phyloP scores from a whole-genome alignment of 2,329 filamentous ascomycete species.

The Hymenoscyphus scutula region DNA sequence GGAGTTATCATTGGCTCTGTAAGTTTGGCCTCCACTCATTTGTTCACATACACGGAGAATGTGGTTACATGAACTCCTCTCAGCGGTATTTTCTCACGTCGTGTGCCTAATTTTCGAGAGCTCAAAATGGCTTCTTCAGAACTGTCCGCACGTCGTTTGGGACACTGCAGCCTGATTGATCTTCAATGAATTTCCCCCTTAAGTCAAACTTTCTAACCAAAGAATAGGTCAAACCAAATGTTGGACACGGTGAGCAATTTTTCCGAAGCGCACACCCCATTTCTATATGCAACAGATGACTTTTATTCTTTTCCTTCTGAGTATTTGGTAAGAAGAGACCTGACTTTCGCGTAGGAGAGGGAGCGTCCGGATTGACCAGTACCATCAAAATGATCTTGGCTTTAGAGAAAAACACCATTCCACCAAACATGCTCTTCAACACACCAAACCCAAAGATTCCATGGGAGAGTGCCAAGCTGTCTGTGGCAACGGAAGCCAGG shows the following conservation, averaged over 20 bases:
- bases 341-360: slow-evolving; percentile 30
- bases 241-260: slow-evolving; percentile 27
- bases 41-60: too few species aligned
- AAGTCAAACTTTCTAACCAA: neutral
- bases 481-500: slow-evolving; percentile 23
- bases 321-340: slow-evolving; percentile 30
- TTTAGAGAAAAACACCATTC: slow-evolving; percentile 25
- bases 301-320: too few species aligned
- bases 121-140: neutral
- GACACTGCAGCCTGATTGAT: neutral
- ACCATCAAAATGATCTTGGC: slow-evolving; percentile 30
- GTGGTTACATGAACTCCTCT: too few species aligned
- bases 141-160: neutral
- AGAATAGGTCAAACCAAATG: slow-evolving; percentile 37
- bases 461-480: slow-evolving; percentile 35
- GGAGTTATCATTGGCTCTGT: slow-evolving; percentile 15
- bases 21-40: neutral
- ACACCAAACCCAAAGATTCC: slow-evolving; percentile 27
- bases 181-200: neutral
- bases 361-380: slow-evolving; percentile 25
- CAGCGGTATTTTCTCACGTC: too few species aligned
- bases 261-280: neutral
- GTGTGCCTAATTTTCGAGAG: too few species aligned
- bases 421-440: slow-evolving; percentile 21
- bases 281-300: neutral